phyloP scores from a whole-genome alignment of 805 yeast genomes.

The Teunomyces gatunensis region DNA sequence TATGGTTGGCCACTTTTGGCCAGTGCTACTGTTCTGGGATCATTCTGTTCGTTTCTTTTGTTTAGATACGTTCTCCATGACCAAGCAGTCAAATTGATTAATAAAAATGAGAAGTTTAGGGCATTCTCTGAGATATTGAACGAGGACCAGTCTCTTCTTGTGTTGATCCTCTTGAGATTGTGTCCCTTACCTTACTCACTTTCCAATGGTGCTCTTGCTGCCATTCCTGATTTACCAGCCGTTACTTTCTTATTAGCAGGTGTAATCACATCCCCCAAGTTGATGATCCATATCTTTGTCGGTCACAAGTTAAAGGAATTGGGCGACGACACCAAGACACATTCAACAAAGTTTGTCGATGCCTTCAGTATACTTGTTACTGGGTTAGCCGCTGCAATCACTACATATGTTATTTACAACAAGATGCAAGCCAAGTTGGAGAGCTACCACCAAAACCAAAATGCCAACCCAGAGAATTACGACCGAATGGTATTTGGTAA shows the following conservation, averaged over 20 bases:
- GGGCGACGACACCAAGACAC: constrained; percentile 53
- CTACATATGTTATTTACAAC: constrained; percentile 67
- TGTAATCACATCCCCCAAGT: constrained; percentile 75
- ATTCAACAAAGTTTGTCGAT: constrained; percentile 57
- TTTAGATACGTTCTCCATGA: constrained; percentile 59
- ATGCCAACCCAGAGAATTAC: constrained; percentile 13
- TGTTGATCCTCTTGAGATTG: constrained; percentile 70
- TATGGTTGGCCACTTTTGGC: constrained; percentile 79
- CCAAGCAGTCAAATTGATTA: constrained; percentile 60
- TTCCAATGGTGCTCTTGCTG: constrained; percentile 88
- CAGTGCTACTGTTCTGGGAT: constrained; percentile 66
- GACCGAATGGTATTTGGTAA: constrained; percentile 39
- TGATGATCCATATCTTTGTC: constrained; percentile 69
- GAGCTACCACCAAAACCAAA: constrained; percentile 19
- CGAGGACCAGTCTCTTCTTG: constrained; percentile 61
- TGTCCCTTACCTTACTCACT: constrained; percentile 94
- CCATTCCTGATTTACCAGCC: constrained; percentile 72
- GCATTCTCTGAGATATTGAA: constrained; percentile 72
- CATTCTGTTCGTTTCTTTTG: constrained; percentile 66
- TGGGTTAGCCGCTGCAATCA: constrained; percentile 47
- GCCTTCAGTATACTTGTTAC: constrained; percentile 60
- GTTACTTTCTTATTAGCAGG: constrained; percentile 69
- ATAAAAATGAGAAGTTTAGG: constrained; percentile 60
- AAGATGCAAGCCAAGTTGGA: constrained; percentile 44
- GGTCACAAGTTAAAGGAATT: constrained; percentile 72